Percentiles rank a stretch among this genome's conserved stretches.
Evolutionary conservation across 768 basidiomycete genomes (phyloP).

Genomic region (Suillus subaureus): DNA sequence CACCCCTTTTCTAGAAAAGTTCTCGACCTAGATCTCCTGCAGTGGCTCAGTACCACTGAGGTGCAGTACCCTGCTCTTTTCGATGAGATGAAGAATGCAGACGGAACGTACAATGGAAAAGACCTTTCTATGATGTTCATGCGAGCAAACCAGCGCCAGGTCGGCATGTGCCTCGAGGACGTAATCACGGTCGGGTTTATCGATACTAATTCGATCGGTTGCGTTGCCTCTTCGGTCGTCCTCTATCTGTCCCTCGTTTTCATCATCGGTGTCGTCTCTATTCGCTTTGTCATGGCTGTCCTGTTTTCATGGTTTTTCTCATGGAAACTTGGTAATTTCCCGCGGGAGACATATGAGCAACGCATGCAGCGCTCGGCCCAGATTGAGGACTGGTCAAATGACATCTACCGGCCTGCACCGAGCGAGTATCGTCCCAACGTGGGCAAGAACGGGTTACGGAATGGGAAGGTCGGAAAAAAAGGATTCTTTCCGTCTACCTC

Average conservation of each 20-base stretch:
- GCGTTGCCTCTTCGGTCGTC: slow-evolving; percentile 93
- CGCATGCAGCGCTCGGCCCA: slow-evolving; percentile 86
- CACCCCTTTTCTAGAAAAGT: slow-evolving; percentile 56
- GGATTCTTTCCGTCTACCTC: slow-evolving; percentile 68
- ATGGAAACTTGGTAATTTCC: slow-evolving; percentile 94
- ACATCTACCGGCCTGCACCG: slow-evolving; percentile 94
- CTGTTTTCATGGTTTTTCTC: slow-evolving; percentile 98
- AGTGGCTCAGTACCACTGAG: slow-evolving; percentile 80
- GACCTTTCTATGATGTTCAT: slow-evolving; percentile 88
- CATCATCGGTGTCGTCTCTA: slow-evolving; percentile 95
- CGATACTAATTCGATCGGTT: slow-evolving; percentile 93
- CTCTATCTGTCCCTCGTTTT: slow-evolving; percentile 95
- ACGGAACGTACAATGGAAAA: slow-evolving; percentile 75
- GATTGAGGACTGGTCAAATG: slow-evolving; percentile 95
- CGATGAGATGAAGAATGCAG: slow-evolving; percentile 68
- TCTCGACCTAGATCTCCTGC: slow-evolving; percentile 84
- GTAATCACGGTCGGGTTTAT: slow-evolving; percentile 89
- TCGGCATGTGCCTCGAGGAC: slow-evolving; percentile 86
- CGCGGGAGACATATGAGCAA: slow-evolving; percentile 89
- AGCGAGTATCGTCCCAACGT: slow-evolving; percentile 90
- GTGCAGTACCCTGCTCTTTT: slow-evolving; percentile 86
- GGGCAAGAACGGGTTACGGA: slow-evolving; percentile 62
- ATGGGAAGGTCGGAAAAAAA: slow-evolving; percentile 54
- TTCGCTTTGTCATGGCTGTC: slow-evolving; percentile 96
- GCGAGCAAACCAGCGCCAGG: slow-evolving; percentile 64